These are phyloP conservation scores for Apiotrichum brassicae DNA, from an alignment of 1,284 basidiomycete species.

Conservation along the genomic window DNA sequence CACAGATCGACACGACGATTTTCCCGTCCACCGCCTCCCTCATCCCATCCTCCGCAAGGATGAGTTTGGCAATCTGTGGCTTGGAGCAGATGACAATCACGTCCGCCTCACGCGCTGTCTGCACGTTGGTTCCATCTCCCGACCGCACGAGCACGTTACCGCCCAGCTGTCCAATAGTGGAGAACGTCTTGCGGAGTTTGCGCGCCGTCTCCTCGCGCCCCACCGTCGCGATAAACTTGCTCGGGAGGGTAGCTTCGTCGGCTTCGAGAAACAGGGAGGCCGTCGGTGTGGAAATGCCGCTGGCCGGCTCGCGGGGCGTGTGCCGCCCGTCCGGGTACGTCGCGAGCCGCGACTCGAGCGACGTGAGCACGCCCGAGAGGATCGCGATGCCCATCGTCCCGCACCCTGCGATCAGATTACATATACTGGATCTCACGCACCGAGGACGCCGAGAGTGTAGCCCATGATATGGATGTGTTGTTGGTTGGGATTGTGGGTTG, in stretches of 20 bases:
- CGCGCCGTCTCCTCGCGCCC: slow-evolving; percentile 67
- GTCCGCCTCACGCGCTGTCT: slow-evolving; percentile 66
- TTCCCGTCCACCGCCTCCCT: slow-evolving; percentile 79
- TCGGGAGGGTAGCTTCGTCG: slow-evolving; percentile 64
- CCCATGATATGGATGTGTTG: slow-evolving; percentile 43
- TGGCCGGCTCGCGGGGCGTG: slow-evolving; percentile 57
- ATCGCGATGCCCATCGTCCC: slow-evolving; percentile 98
- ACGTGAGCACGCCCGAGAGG: slow-evolving; percentile 59
- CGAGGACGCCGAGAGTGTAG: slow-evolving; percentile 50
- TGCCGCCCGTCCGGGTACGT: slow-evolving; percentile 13
- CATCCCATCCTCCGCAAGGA: slow-evolving; percentile 76
- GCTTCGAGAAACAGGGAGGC: slow-evolving; percentile 45
- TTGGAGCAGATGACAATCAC: slow-evolving; percentile 90
- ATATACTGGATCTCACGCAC: slow-evolving; percentile 20
- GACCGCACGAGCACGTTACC: slow-evolving; percentile 63
- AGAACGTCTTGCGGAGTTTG: slow-evolving; percentile 63
- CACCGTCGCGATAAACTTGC: slow-evolving; percentile 85
- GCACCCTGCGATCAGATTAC: slow-evolving; percentile 59
- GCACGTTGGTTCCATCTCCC: slow-evolving; percentile 58
- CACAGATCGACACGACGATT: slow-evolving; percentile 91
- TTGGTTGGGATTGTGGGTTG: background rate
- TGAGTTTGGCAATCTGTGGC: slow-evolving; percentile 74
- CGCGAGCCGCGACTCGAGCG: slow-evolving; percentile 38
- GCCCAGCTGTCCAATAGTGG: slow-evolving; percentile 53
- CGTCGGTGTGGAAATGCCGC: slow-evolving; percentile 70